Conservation (phyloP, 192 early-diverging fungal species). For the Chytriomyces confervae region DNA sequence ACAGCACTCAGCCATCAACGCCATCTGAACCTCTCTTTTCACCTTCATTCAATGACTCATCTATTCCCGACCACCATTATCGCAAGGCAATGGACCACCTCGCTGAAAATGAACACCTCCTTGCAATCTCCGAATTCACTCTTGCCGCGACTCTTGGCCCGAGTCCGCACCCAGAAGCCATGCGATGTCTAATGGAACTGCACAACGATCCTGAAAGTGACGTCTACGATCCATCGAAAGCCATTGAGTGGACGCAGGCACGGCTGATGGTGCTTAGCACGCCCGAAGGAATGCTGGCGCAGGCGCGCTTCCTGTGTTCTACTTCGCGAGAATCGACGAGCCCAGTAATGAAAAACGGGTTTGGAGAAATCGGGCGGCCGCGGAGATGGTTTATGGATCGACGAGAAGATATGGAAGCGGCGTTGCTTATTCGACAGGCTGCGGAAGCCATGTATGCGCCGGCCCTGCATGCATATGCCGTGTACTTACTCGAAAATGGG, state of each 20-base stretch:
- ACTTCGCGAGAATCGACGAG: background rate
- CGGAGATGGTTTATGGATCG: slow-evolving; percentile 10
- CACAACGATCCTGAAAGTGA: background rate
- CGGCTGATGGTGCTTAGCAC: slow-evolving; percentile 32
- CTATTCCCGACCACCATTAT: slow-evolving; percentile 18
- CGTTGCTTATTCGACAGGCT: slow-evolving; percentile 20
- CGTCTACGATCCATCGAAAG: slow-evolving; percentile 5
- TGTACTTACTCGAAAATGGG: slow-evolving; percentile 19
- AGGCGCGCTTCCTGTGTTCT: slow-evolving; percentile 24
- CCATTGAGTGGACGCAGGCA: slow-evolving; percentile 25
- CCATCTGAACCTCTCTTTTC: too few species aligned
- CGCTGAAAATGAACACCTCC: background rate
- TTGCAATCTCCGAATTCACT: slow-evolving; percentile 28
- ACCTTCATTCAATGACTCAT: background rate
- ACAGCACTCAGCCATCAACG: background rate
- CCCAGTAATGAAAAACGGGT: background rate
- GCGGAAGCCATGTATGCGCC: slow-evolving; percentile 21
- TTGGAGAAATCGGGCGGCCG: background rate
- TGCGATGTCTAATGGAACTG: background rate
- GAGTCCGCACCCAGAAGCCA: slow-evolving; percentile 29
- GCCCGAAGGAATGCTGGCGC: slow-evolving; percentile 35
- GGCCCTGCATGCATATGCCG: slow-evolving; percentile 24
- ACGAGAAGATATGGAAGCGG: slow-evolving; percentile 22
- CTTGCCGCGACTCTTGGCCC: slow-evolving; percentile 35
- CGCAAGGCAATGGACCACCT: background rate